These are phyloP conservation scores for Lagenidium giganteum DNA, from an alignment of 352 stramenopile genomes.

Conservation along the genomic window DNA sequence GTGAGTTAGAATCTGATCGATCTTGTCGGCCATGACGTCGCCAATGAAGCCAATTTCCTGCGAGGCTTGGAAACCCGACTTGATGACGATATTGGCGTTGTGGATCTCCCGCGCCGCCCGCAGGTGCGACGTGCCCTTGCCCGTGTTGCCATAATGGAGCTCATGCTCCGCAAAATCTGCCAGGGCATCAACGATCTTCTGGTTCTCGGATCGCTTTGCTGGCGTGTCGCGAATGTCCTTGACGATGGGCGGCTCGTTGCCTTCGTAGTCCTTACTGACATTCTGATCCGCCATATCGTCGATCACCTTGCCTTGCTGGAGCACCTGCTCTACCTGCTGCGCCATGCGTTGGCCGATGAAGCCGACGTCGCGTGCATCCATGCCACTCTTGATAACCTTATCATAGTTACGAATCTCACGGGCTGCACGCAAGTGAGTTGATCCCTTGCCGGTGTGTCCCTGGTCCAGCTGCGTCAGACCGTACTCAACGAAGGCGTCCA, in stretches of 20 bases:
- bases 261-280: conserved; percentile 36
- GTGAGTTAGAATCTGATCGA: conserved; percentile 70
- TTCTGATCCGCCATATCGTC: conserved; percentile 43
- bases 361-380: conserved; percentile 30
- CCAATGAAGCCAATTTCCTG: conserved; percentile 48
- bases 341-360: conserved; percentile 62
- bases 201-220: conserved; percentile 52
- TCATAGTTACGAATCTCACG: conserved; percentile 48
- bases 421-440: conserved; percentile 64
- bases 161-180: conserved; percentile 68
- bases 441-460: conserved; percentile 71
- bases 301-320: conserved; percentile 43
- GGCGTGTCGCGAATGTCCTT: conserved; percentile 32
- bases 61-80: conserved; percentile 38
- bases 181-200: conserved; percentile 57
- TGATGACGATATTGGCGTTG: conserved; percentile 38
- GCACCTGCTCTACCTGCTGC: conserved; percentile 50
- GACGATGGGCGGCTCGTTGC: conserved; percentile 40
- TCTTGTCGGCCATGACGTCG: conserved; percentile 71
- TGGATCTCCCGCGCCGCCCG: conserved; percentile 62
- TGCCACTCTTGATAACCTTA: conserved; percentile 34
- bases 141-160: conserved; percentile 61
- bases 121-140: conserved; percentile 65
- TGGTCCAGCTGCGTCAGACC: conserved; percentile 46
- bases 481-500: conserved; percentile 67